These are phyloP conservation scores for Rhodofomes roseus DNA, from an alignment of 1,284 basidiomycete genomes.

Conservation along the genomic window DNA sequence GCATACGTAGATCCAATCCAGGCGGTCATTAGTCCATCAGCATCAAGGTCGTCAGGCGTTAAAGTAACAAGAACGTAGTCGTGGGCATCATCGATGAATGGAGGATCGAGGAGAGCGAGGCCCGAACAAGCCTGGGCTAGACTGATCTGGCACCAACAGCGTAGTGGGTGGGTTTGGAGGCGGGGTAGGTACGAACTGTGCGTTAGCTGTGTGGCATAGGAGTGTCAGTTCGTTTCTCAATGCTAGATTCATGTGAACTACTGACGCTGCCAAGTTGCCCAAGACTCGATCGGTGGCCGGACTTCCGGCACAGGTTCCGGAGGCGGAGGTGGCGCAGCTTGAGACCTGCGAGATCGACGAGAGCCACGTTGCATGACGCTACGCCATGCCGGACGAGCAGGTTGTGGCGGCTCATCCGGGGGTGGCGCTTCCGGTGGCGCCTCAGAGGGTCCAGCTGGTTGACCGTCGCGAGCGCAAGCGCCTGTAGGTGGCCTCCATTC, in stretches of 20 bases:
- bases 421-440: constrained; percentile 21
- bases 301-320: constrained; percentile 21
- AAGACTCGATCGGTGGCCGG: constrained; percentile 33
- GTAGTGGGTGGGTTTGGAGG: constrained; percentile 44
- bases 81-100: constrained; percentile 10
- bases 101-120: constrained; percentile 52
- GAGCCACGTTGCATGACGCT: constrained; percentile 1
- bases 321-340: constrained; percentile 15
- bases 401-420: constrained; percentile 6
- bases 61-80: neutral
- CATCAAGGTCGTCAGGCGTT: neutral
- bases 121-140: constrained; percentile 62
- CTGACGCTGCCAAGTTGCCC: constrained; percentile 73
- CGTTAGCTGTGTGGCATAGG: constrained; percentile 12
- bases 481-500: constrained; percentile 57
- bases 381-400: constrained; percentile 11
- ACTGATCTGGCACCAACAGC: constrained; percentile 49
- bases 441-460: neutral
- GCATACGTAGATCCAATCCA: neutral
- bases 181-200: constrained; percentile 25
- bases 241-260: constrained; percentile 2
- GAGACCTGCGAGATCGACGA: constrained; percentile 5
- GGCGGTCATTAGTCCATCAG: neutral
- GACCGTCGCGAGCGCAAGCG: constrained; percentile 6
- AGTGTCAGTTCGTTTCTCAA: neutral